Conservation (phyloP, 352 stramenopile species). For the Phytophthora constricta region DNA sequence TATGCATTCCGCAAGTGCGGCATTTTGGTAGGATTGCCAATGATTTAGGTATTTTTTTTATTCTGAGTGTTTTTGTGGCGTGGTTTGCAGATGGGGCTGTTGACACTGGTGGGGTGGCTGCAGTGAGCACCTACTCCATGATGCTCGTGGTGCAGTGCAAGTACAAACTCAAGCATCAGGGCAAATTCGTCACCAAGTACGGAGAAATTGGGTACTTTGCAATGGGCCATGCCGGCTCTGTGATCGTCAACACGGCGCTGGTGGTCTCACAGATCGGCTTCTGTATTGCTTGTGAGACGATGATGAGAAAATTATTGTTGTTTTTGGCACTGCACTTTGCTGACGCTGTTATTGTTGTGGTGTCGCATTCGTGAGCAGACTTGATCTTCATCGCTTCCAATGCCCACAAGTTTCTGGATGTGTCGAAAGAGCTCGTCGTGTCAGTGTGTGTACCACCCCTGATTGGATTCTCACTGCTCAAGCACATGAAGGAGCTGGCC, state of each 20-base stretch:
- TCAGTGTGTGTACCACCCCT: conserved; percentile 70
- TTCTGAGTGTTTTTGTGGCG: conserved; percentile 4
- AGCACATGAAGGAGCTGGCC: conserved; percentile 88
- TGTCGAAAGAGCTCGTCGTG: conserved; percentile 64
- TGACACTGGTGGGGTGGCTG: conserved; percentile 59
- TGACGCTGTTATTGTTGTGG: too few species aligned
- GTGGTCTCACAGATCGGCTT: conserved; percentile 91
- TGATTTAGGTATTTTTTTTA: conserved; percentile 24
- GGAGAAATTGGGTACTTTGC: conserved; percentile 87
- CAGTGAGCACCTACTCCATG: conserved; percentile 76
- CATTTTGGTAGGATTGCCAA: conserved; percentile 83
- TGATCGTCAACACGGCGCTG: conserved; percentile 85
- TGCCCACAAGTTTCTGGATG: conserved; percentile 71
- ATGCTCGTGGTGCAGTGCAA: conserved; percentile 83
- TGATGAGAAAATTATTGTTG: too few species aligned
- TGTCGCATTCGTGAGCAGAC: too few species aligned
- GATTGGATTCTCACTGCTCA: conserved; percentile 83
- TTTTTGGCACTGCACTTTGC: too few species aligned
- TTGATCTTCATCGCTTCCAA: conserved; percentile 94
- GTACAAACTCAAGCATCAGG: conserved; percentile 70
- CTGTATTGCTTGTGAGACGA: conserved; percentile 89
- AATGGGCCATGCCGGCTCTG: conserved; percentile 67
- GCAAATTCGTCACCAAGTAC: conserved; percentile 70
- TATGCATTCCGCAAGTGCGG: conserved; percentile 91
- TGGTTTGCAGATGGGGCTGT: conserved; percentile 67